Base-by-base conservation (phyloP, 352 stramenopile species). In the Hyaloperonospora brassicae region DNA sequence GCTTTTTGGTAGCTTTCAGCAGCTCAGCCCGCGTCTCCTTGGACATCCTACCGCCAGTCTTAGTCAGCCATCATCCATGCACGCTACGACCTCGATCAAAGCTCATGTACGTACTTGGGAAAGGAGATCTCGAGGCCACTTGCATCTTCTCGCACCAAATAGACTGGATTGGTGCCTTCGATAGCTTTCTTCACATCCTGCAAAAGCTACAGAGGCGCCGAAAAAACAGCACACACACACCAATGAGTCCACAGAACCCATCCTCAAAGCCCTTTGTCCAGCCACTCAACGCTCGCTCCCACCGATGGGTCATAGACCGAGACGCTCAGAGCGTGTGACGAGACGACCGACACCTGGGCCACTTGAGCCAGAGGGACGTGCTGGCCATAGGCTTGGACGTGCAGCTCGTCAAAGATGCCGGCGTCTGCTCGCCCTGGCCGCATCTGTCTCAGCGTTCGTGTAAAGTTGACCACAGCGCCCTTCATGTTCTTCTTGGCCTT, bases 401-500 rank as follows among this genome's bases (percentile, higher is more conserved):
- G 71, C 48, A 93, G 69, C 48, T 84, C 72, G 54, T 93, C 83
- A 41, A 93, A 89, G 64, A 90, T 86, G 24, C 83, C 79, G 24
- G 78, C 83, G 52, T 93, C 80, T 14, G 83, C 79, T 44, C 79
- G 78, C 38, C 83, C 80, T 10, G 83, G 79, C 3, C 83, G 83
- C 79, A 93, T 93, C 61, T 89, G 78, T 42, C 57, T 69, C 41
- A 93, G 61, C 51, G 70, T 59, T 35, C 79, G 81, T 54, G 72
- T 89, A 62, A 89, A 88, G 63, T 79, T 87, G 23, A 86, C 63
- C 40, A 93, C 76, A 6, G 72, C 83, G 30, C 83, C 83, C 14
- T 71, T 64, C 83, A 93, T 93, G 63, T 88, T 88, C 63, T 88
- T 93, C 35, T 70, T 78, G 41, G 77, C 78, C 61, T 79, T 86